Conservation (phyloP, 2,329 filamentous ascomycete species). For the Stagonosporopsis chrysanthemi region DNA sequence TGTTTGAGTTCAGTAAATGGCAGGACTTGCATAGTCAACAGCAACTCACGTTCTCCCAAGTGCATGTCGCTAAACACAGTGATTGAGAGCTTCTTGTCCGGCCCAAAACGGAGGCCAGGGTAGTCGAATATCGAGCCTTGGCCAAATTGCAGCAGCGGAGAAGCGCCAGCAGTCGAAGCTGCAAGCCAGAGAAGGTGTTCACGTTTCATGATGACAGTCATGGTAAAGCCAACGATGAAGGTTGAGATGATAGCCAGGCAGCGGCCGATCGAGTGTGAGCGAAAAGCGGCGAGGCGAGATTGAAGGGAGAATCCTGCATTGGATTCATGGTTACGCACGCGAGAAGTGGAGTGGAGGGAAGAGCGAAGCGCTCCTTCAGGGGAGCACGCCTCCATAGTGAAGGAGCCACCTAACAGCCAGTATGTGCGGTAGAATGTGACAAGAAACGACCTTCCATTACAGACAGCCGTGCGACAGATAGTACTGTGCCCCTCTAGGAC, state of each 20-base stretch:
- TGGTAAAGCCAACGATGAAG: slow-evolving; percentile 19
- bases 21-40: slow-evolving; percentile 26
- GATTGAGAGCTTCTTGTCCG: slow-evolving; percentile 55
- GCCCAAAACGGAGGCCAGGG: slow-evolving; percentile 35
- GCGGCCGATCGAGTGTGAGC: slow-evolving; percentile 1
- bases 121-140: slow-evolving; percentile 23
- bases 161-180: slow-evolving; percentile 10
- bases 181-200: slow-evolving; percentile 25
- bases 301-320: too few species aligned
- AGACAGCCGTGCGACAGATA: neutral
- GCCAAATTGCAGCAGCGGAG: slow-evolving; percentile 4
- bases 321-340: neutral
- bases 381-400: slow-evolving; percentile 7
- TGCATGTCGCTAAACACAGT: slow-evolving; percentile 74
- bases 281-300: neutral
- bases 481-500: neutral
- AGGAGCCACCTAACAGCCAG: neutral
- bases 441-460: neutral
- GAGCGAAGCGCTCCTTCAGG: slow-evolving; percentile 3
- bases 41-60: slow-evolving; percentile 69
- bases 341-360: slow-evolving; percentile 9
- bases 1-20: slow-evolving; percentile 16
- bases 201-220: slow-evolving; percentile 30
- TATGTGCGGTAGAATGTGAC: neutral
- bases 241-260: slow-evolving; percentile 7